Conservation (phyloP, 177 flowering plant genomes). For the Vitis hybrid region DNA sequence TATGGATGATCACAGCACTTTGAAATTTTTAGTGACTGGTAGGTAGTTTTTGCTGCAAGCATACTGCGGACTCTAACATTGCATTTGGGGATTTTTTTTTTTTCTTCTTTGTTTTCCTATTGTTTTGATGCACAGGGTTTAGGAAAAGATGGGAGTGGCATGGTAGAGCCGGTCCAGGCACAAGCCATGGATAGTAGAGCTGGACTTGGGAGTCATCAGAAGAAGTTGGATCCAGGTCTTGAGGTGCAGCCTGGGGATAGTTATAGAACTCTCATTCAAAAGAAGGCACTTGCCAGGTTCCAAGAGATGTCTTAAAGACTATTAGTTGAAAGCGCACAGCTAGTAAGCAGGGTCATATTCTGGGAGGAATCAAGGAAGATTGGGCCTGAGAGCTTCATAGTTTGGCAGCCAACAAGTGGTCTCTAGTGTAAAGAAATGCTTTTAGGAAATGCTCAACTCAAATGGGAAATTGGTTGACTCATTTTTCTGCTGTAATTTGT, state of each 20-base stretch:
- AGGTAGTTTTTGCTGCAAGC: background rate
- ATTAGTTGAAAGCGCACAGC: no score
- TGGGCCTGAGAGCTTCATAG: no score
- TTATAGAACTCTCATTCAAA: constrained; percentile 81
- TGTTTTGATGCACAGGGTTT: constrained; percentile 58
- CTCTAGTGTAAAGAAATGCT: no score
- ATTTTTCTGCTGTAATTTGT: no score
- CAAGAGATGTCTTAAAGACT: constrained; percentile 67
- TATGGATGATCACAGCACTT: no score
- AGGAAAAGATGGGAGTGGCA: constrained; percentile 97
- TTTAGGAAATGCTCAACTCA: no score
- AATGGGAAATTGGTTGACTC: no score
- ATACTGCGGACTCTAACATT: background rate
- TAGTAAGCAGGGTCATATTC: no score
- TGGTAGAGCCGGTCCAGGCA: constrained; percentile 93
- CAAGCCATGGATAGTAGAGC: constrained; percentile 69
- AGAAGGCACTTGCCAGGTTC: constrained; percentile 92
- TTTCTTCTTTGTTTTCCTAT: background rate
- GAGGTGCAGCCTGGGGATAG: constrained; percentile 93
- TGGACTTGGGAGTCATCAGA: constrained; percentile 86
- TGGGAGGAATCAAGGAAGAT: no score
- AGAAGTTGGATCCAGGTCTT: constrained; percentile 73
- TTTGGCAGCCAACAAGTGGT: no score
- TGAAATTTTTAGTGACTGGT: no score
- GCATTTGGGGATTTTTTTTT: constrained; percentile 13